A percentile compares a stretch with the other conserved stretches of the same genome.
phyloP scores from a whole-genome alignment of 1,284 basidiomycete species.

The Xerocomus amazonicus region DNA sequence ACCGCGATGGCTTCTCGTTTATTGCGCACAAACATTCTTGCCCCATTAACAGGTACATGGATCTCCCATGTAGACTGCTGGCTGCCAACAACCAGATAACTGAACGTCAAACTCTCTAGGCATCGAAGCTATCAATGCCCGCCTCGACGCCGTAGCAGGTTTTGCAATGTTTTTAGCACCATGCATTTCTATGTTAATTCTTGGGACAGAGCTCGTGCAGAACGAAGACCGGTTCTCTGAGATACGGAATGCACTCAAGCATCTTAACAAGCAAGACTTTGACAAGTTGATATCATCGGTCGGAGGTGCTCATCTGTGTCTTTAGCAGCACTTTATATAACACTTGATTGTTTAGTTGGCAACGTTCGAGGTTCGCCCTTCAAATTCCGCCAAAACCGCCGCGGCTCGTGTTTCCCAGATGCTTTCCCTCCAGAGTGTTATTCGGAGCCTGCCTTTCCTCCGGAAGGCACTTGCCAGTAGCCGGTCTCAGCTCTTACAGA shows the following conservation, averaged over 20 bases:
- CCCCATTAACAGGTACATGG: constrained; percentile 69
- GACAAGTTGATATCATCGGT: constrained; percentile 84
- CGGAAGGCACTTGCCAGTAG: constrained; percentile 58
- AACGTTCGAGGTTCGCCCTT: constrained; percentile 53
- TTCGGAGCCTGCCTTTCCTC: constrained; percentile 62
- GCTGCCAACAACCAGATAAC: background rate
- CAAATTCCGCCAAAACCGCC: constrained; percentile 56
- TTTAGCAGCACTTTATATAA: background rate
- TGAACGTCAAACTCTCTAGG: background rate
- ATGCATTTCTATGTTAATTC: constrained; percentile 11
- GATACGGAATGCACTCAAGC: constrained; percentile 65
- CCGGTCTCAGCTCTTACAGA: constrained; percentile 56
- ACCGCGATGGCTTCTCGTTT: constrained; percentile 86
- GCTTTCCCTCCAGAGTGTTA: constrained; percentile 67
- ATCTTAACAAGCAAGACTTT: constrained; percentile 76
- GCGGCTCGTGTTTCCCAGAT: constrained; percentile 72
- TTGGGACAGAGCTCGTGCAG: constrained; percentile 63
- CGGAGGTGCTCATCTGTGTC: constrained; percentile 1
- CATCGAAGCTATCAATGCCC: constrained; percentile 63
- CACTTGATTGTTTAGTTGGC: constrained; percentile 47
- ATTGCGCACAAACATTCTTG: constrained; percentile 77
- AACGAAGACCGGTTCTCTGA: constrained; percentile 72
- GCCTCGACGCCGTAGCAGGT: constrained; percentile 85
- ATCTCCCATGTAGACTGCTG: background rate
- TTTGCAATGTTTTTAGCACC: background rate